phyloP scores from a whole-genome alignment of 1,284 basidiomycete genomes.

The Trichosporon asahii region DNA sequence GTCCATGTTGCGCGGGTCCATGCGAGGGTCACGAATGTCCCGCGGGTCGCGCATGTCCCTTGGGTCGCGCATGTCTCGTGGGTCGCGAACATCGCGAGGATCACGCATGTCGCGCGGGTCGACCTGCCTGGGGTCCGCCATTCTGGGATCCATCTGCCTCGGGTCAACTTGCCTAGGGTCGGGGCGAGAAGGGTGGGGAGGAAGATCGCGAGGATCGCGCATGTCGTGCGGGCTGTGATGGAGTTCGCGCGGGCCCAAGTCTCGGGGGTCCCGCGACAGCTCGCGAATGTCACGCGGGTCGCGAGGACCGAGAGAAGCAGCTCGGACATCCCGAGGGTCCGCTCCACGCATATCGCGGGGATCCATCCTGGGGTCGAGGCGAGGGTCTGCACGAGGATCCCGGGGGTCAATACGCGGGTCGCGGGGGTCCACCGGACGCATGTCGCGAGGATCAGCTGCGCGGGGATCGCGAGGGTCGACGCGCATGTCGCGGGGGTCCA shows the following conservation, averaged over 20 bases:
- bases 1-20: conserved; percentile 8
- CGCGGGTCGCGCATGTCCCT: conserved; percentile 2
- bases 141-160: conserved; percentile 5
- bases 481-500: background rate
- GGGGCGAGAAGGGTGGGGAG: background rate
- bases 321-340: background rate
- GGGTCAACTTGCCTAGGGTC: conserved; percentile 4
- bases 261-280: conserved; percentile 2
- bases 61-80: background rate
- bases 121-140: background rate
- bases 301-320: conserved; percentile 8
- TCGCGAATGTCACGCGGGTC: conserved; percentile 13
- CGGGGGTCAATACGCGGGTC: conserved; percentile 10
- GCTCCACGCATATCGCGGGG: conserved; percentile 7
- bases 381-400: background rate
- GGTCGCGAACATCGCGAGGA: background rate
- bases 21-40: conserved; percentile 2
- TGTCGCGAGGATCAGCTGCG: conserved; percentile 1
- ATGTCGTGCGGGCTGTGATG: conserved; percentile 7
- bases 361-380: conserved; percentile 2
- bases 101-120: background rate
- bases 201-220: conserved; percentile 4
- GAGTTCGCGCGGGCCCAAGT: background rate
- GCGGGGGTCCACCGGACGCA: background rate
- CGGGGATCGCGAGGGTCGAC: conserved; percentile 11